These are phyloP conservation scores for Strigomonas galati DNA, from an alignment of 208 protist species.

Conservation along the genomic window DNA sequence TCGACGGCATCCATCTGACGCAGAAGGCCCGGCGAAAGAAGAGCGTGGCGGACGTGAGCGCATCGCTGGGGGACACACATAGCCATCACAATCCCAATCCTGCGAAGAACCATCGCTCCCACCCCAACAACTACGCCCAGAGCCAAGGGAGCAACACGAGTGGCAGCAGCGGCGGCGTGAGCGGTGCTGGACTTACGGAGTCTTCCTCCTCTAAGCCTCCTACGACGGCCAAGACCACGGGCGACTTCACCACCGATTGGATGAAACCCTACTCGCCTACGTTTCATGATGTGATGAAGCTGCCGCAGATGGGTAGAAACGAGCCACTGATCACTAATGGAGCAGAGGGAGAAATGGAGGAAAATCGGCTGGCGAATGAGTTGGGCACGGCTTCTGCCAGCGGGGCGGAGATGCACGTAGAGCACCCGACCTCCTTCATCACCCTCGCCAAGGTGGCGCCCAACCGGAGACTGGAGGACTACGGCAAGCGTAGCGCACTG, in stretches of 20 bases:
- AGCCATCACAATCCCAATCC: too few relatives aligned
- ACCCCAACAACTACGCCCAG: too few relatives aligned
- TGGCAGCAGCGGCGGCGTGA: background rate
- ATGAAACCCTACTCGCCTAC: too few relatives aligned
- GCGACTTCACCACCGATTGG: background rate
- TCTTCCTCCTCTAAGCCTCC: too few relatives aligned
- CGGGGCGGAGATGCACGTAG: constrained; percentile 6
- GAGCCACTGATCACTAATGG: too few relatives aligned
- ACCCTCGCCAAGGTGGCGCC: constrained; percentile 4
- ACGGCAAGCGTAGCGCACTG: background rate
- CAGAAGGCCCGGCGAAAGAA: background rate
- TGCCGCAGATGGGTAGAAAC: background rate
- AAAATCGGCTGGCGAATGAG: too few relatives aligned
- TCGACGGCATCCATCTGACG: constrained; percentile 22
- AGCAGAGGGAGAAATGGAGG: too few relatives aligned
- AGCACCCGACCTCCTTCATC: constrained; percentile 14
- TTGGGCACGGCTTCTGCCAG: background rate
- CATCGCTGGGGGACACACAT: background rate
- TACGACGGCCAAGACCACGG: background rate
- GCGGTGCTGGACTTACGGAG: background rate
- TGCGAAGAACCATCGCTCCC: too few relatives aligned
- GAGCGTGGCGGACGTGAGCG: background rate
- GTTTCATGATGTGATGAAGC: background rate
- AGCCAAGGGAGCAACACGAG: background rate
- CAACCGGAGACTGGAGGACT: background rate